These are phyloP conservation scores for Rhizopus delemar DNA, from an alignment of 371 early-diverging fungal species.

Conservation along the genomic window DNA sequence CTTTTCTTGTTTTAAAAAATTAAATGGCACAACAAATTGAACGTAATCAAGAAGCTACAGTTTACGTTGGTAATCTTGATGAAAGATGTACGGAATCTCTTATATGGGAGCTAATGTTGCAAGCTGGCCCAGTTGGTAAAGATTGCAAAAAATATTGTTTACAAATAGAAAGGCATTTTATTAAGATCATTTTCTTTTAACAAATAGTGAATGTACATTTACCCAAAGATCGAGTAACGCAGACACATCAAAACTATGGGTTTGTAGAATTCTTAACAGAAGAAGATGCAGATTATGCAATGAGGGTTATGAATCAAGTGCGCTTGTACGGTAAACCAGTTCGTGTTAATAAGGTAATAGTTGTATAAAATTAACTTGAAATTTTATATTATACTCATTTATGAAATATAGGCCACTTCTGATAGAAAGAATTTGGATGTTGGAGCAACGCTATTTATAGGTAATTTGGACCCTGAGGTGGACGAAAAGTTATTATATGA, in stretches of 20 bases:
- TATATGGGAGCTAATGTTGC: slow-evolving; percentile 97
- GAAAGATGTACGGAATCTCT: slow-evolving; percentile 91
- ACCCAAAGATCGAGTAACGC: slow-evolving; percentile 97
- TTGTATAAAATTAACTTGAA: no score
- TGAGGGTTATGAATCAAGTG: slow-evolving; percentile 94
- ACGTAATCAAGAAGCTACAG: slow-evolving; percentile 94
- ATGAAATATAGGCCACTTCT: slow-evolving; percentile 65
- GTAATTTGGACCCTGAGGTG: slow-evolving; percentile 91
- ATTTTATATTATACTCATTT: no score
- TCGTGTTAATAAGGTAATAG: slow-evolving; percentile 87
- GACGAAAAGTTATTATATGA: slow-evolving; percentile 96
- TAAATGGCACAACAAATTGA: slow-evolving; percentile 51
- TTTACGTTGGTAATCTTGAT: slow-evolving; percentile 97
- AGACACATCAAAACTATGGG: slow-evolving; percentile 93
- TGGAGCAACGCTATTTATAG: slow-evolving; percentile 96
- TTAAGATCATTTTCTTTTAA: background rate
- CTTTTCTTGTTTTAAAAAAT: slow-evolving; percentile 5
- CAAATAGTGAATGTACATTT: slow-evolving; percentile 86
- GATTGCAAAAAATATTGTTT: background rate
- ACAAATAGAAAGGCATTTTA: background rate
- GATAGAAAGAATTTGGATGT: slow-evolving; percentile 92
- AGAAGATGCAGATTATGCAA: slow-evolving; percentile 97
- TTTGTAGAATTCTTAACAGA: slow-evolving; percentile 94
- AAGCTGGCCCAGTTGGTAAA: slow-evolving; percentile 94
- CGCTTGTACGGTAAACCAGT: slow-evolving; percentile 95